Base-by-base conservation (phyloP, 2,329 filamentous ascomycete genomes). In the Trichoderma atrobrunneum region DNA sequence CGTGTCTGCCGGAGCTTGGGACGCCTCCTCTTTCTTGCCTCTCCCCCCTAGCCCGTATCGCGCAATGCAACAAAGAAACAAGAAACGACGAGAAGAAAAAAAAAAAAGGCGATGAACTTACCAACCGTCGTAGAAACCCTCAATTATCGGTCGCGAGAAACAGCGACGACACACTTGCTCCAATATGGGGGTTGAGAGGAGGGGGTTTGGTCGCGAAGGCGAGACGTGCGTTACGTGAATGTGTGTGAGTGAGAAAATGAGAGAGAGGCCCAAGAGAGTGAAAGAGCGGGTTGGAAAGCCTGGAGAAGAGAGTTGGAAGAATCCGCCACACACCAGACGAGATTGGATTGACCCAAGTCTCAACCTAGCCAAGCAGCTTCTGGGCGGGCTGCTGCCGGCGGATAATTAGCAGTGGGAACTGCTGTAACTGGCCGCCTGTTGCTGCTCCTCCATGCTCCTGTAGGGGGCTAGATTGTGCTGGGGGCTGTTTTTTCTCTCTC, bases 161-260 rank as follows among this genome's bases (percentile, higher is more conserved):
- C 60, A 59, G 68, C 60, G 68, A 64, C 68, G 60, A 70, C 68
- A 70, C 68, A 70, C 68, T 36, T 32, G 60, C 68, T 63, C 68
- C 60, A 59, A 60, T 67, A 69, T 61, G 71, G 57, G 57, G 57
- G 34, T 48, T 48, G 28, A 67, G 56, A 51, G 43, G 68, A 48
- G 51, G 39, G 65, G 54, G 34, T 68, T 62, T 68, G 56, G 43
- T 68, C 59, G 71, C 63, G 48, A 67, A 60, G 62, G 70, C 63
- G 57, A 72, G 64, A 69, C 60, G 68, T 70, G 62, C 57, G 62
- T 60, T 60, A 56, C 36, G 63, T 61, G 70, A 36, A 34, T 36
- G 64, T 56, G 71, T 62, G 71, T 26, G 64, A 48, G 57, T 34
- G 51, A 21, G 71, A 59, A 39, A 61, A 51, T 21, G 65, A 60